Conservation (phyloP, 2,329 filamentous ascomycete species). For the Aureobasidium leucospermi region DNA sequence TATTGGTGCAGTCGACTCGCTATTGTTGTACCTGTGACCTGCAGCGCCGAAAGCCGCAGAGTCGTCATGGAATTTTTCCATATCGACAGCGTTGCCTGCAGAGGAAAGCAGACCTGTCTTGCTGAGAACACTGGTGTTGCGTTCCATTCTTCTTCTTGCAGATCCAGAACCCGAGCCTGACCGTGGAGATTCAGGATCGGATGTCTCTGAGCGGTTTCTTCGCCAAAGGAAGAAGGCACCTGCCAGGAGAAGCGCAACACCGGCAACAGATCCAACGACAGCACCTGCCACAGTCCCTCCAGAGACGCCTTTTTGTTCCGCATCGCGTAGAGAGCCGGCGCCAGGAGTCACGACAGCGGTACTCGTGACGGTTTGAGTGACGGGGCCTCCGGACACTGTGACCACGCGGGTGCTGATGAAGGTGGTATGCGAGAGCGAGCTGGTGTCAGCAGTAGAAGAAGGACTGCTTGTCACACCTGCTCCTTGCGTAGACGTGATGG, state of each 20-base stretch:
- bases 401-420: constrained; percentile 32
- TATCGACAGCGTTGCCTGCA: constrained; percentile 20
- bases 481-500: constrained; percentile 15
- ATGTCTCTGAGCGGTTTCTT: constrained; percentile 24
- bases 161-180: constrained; percentile 5
- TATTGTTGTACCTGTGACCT: constrained; percentile 22
- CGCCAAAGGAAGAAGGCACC: constrained; percentile 34
- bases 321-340: constrained; percentile 16
- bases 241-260: constrained; percentile 31
- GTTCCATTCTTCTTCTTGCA: constrained; percentile 17
- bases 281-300: constrained; percentile 40
- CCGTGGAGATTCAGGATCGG: constrained; percentile 11
- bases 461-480: constrained; percentile 12
- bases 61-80: constrained; percentile 23
- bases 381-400: constrained; percentile 36
- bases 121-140: constrained; percentile 43
- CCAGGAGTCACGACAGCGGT: constrained; percentile 26
- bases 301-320: constrained; percentile 24
- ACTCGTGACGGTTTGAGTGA: constrained; percentile 39
- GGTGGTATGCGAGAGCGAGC: constrained; percentile 22
- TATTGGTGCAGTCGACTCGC: constrained; percentile 20
- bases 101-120: constrained; percentile 37
- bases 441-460: constrained; percentile 9
- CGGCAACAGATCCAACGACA: constrained; percentile 36
- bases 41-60: constrained; percentile 15